Evolutionary conservation across 2,329 filamentous ascomycete species (phyloP).

Genomic region (Ophiostoma fasciatum): DNA sequence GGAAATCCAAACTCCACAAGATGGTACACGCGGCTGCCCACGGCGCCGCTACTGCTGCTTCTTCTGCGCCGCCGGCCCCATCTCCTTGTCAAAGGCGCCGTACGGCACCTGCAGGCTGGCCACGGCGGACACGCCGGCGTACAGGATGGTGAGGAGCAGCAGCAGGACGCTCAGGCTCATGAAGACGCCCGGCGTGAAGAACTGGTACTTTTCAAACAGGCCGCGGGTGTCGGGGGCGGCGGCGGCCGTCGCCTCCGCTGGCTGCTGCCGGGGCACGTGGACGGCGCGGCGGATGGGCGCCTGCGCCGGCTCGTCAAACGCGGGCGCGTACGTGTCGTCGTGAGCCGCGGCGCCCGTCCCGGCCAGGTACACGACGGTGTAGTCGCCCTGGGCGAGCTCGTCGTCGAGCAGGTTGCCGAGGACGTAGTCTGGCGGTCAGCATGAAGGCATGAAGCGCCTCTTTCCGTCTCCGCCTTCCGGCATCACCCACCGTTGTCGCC

Average conservation of each 20-base stretch:
- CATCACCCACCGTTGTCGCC: conserved; percentile 30
- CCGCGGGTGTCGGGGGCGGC: conserved; percentile 32
- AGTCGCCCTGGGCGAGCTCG: conserved; percentile 28
- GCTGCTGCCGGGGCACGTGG: conserved; percentile 10
- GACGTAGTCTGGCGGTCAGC: conserved; percentile 29
- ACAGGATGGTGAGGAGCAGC: conserved; percentile 61
- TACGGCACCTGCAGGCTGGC: conserved; percentile 78
- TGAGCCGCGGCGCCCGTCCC: conserved; percentile 33
- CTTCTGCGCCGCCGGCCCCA: conserved; percentile 77
- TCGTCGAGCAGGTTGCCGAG: conserved; percentile 33
- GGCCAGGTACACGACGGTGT: conserved; percentile 61
- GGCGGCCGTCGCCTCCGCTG: conserved; percentile 20
- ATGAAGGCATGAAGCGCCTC: neutral
- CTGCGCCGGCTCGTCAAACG: conserved; percentile 48
- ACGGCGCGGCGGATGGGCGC: conserved; percentile 39
- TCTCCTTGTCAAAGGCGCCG: conserved; percentile 92
- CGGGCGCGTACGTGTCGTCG: conserved; percentile 45
- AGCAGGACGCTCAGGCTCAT: conserved; percentile 63
- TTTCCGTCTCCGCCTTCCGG: neutral
- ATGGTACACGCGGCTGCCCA: neutral
- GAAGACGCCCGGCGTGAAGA: conserved; percentile 82
- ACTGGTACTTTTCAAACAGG: conserved; percentile 88
- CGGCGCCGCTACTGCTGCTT: conserved; percentile 40
- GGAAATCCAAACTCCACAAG: neutral
- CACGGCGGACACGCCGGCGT: conserved; percentile 63